Evolutionary conservation across 495 filamentous ascomycete species (phyloP), one percentile per base, ranked within the genome.

Genomic region (Aspergillus incahuasiensis): DNA sequence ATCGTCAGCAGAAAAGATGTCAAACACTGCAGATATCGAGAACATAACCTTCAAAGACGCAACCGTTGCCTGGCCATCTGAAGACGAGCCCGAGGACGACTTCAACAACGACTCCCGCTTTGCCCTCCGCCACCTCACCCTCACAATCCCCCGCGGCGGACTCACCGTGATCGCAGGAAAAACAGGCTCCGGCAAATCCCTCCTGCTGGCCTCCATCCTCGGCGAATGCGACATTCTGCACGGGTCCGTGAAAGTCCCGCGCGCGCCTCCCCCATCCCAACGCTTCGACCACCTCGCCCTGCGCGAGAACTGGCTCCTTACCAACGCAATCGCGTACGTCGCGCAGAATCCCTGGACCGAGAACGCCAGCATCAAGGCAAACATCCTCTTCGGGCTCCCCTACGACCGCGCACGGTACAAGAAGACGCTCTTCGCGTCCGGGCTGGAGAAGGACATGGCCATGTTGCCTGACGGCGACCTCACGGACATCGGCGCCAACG

Each of bases 341-440:
- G 82, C 86, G 6, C 88, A 91, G 66, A 90, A 87, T 20, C 87
- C 87, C 1, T 91, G 87, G 87, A 88, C 90, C 49, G 88, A 91
- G 56, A 90, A 90, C 61, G 86, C 86, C 1, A 86, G 76, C 13
- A 85, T 91, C 60, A 82, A 77, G 45, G 82, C 88, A 21, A 91
- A 91, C 52, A 88, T 91, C 41, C 58, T 87, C 0, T 77, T 90
- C 58, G 86, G 87, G 4, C 69, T 91, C 9, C 87, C 88, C 9
- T 86, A 72, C 46, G 79, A 87, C 56, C 70, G 76, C 45, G 69
- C 72, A n/a, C 78, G 88, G 38, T 91, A 90, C 67, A 70, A 72
- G 11, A 80, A 82, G 56, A 85, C 83, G 0, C 61, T 88, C 39
- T 76, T 79, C 21, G 83, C 81, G 5, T 90, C 86, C 55, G 86